Evolutionary conservation across 768 basidiomycete species (phyloP), one percentile per base, ranked within the genome.

Genomic region (Suillus spraguei): DNA sequence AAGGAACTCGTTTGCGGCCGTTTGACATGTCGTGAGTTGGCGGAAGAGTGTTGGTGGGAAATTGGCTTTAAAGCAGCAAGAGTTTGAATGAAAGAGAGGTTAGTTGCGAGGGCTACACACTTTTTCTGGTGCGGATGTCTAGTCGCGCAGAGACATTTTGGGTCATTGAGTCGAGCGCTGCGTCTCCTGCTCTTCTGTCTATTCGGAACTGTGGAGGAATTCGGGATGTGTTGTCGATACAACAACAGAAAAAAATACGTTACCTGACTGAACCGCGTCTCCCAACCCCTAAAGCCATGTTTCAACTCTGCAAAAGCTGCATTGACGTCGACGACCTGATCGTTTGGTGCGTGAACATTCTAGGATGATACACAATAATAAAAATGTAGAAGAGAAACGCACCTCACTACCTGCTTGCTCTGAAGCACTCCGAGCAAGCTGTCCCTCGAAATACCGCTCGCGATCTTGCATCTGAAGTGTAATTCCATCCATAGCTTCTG

Each of bases 1-100:
- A 16, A 99, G 81, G 74, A 99, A 97, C 72, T 99, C 97, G 70
- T 94, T 95, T 13, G 96, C 90, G 4, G 96, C 91, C 1, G 94
- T 94, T 71, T 97, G 95, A 70, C 92, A 94, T 0, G 91, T 91
- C 20, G 86, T 87, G 85, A 98, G 90, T 77, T 95, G 89, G 61
- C 86, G 82, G 69, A 93, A 87, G 44, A 97, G 79, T 2, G 81
- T 82, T 58, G 91, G 86, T 1, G 95, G 92, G 39, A 99, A 87
- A 46, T 92, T 89, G 64, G 85, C 94, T 97, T 63, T 36, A 60
- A 22, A 24, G 16, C 36, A 24, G 16, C 36, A 39, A 42, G 10
- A 22, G 13, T 16, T 28, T 20, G 35, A 46, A 47, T 14, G 11
- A 47, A 47, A 47, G 22, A n/a, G n/a, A 13, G 22, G 2, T 22